Conservation (phyloP, 352 stramenopile species). For the Phytophthora vignae region DNA sequence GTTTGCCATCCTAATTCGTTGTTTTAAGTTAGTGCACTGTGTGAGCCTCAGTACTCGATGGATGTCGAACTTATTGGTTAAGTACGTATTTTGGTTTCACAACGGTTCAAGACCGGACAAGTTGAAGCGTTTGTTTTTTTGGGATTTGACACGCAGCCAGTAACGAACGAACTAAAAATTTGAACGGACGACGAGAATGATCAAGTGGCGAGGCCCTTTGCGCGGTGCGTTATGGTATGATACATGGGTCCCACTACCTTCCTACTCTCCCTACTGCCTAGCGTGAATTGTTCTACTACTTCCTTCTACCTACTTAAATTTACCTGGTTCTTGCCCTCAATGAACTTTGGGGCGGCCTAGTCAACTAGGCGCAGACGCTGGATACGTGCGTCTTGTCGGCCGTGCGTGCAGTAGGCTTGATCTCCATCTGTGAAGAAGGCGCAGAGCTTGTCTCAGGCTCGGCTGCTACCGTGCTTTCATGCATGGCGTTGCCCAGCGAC, state of each 20-base stretch:
- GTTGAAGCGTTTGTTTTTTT: constrained; percentile 23
- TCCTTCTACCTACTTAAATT: constrained; percentile 6
- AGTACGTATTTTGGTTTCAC: constrained; percentile 22
- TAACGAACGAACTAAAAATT: background rate
- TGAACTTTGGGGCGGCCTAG: background rate
- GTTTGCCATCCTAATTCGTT: no score
- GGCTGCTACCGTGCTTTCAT: constrained; percentile 32
- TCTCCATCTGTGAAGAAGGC: constrained; percentile 23
- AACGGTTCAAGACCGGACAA: constrained; percentile 19
- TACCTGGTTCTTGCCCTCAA: constrained; percentile 2
- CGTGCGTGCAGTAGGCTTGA: background rate
- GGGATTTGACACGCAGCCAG: constrained; percentile 19
- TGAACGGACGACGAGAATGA: constrained; percentile 12
- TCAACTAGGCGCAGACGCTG: background rate
- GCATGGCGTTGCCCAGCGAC: constrained; percentile 64
- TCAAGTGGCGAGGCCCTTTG: constrained; percentile 6
- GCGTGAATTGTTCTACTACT: background rate
- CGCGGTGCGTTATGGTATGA: constrained; percentile 25
- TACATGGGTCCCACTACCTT: constrained; percentile 18
- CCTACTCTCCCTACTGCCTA: constrained; percentile 17
- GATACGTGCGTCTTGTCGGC: constrained; percentile 1
- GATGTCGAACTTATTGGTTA: no score
- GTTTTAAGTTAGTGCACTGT: no score
- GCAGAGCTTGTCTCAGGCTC: constrained; percentile 16
- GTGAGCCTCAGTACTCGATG: no score